Evolutionary conservation across 495 filamentous ascomycete species (phyloP).

Genomic region (Hypoxylon intermedium): DNA sequence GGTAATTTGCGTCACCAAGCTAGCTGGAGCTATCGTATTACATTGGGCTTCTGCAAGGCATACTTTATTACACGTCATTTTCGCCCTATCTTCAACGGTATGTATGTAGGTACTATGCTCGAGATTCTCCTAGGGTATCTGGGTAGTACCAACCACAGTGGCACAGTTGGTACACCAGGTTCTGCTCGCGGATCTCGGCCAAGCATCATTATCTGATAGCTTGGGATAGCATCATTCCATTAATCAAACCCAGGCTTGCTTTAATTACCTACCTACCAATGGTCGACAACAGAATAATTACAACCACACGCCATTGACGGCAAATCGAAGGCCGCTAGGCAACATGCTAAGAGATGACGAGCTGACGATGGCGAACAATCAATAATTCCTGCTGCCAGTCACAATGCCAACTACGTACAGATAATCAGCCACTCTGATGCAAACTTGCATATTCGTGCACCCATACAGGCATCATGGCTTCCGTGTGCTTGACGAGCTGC

Average conservation of each 20-base stretch:
- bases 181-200: constrained; percentile 3
- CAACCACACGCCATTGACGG: constrained; percentile 20
- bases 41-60: constrained; percentile 35
- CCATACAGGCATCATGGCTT: too few relatives aligned
- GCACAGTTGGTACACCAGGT: constrained; percentile 7
- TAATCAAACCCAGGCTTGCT: constrained; percentile 31
- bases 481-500: too few relatives aligned
- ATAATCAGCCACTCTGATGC: too few relatives aligned
- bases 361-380: neutral
- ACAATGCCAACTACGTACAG: too few relatives aligned
- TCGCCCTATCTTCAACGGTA: constrained; percentile 19
- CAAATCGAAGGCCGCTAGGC: constrained; percentile 11
- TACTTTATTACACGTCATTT: constrained; percentile 36
- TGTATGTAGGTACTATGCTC: neutral
- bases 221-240: constrained; percentile 26
- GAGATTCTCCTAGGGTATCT: constrained; percentile 13
- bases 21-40: constrained; percentile 28
- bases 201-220: constrained; percentile 1
- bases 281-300: constrained; percentile 9
- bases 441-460: too few relatives aligned
- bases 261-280: constrained; percentile 18
- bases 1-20: constrained; percentile 29
- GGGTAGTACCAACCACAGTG: constrained; percentile 10
- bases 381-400: too few relatives aligned
- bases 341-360: neutral